Conservation (phyloP, 805 yeast species). For the Lipomyces orientalis region DNA sequence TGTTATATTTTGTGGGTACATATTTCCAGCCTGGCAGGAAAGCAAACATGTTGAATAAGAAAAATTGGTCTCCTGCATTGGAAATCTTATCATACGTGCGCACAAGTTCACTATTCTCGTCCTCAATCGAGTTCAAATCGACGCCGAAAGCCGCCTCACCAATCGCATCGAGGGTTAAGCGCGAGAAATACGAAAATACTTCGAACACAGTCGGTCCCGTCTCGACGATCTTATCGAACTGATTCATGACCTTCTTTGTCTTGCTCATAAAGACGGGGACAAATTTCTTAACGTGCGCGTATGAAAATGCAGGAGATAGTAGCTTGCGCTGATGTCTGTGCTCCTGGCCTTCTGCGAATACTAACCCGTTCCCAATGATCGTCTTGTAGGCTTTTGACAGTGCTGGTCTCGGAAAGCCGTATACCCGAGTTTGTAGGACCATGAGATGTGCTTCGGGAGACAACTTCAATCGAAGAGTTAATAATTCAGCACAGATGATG, state of each 20-base stretch:
- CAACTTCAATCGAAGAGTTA: neutral
- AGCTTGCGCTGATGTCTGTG: conserved; percentile 25
- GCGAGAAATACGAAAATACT: conserved; percentile 15
- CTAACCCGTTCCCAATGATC: conserved; percentile 29
- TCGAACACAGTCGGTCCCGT: conserved; percentile 12
- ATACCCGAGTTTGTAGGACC: conserved; percentile 17
- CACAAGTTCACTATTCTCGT: conserved; percentile 20
- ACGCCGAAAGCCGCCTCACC: conserved; percentile 27
- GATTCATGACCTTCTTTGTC: neutral
- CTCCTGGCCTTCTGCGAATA: conserved; percentile 30
- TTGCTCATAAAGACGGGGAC: conserved; percentile 26
- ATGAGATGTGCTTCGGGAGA: conserved; percentile 21
- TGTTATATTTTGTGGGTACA: conserved; percentile 20
- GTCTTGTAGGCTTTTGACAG: conserved; percentile 15
- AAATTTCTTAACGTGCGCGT: conserved; percentile 22
- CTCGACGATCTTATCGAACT: conserved; percentile 12
- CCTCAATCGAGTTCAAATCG: conserved; percentile 23
- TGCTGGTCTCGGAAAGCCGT: conserved; percentile 25
- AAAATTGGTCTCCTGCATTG: neutral
- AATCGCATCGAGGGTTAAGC: conserved; percentile 31
- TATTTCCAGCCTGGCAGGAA: conserved; percentile 27
- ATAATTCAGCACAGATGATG: too few relatives aligned
- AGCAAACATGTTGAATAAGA: conserved; percentile 8
- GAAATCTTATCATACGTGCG: conserved; percentile 17
- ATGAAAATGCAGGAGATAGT: conserved; percentile 28